Conservation (phyloP, 73 alveolate species). For the Tetrahymena malaccensis region DNA sequence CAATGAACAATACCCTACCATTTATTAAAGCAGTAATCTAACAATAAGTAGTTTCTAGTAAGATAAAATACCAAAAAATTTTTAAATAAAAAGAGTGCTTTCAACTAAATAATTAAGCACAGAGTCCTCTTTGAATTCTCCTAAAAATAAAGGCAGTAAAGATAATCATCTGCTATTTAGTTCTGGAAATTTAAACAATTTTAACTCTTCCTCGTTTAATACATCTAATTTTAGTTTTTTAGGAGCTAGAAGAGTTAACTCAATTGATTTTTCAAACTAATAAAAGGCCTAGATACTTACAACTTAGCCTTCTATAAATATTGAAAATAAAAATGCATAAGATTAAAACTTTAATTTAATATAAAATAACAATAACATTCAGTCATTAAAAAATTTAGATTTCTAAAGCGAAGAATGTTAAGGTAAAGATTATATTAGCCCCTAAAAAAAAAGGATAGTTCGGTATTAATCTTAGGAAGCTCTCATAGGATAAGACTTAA, state of each 20-base stretch:
- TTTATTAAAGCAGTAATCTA: not conserved
- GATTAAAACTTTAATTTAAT: not conserved
- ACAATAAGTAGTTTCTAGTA: not conserved
- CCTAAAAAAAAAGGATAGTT: not conserved
- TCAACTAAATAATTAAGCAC: not conserved
- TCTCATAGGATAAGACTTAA: not conserved
- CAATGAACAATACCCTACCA: not conserved
- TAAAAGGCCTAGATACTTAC: no score
- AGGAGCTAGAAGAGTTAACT: not conserved
- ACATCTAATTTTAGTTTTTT: not conserved
- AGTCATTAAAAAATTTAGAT: not conserved
- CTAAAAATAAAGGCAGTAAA: not conserved
- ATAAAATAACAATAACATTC: not conserved
- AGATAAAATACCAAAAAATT: not conserved
- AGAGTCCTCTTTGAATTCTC: not conserved
- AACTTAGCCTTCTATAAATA: not conserved
- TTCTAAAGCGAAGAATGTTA: not conserved
- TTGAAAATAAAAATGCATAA: not conserved
- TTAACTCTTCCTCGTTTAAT: not conserved
- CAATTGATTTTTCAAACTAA: not conserved
- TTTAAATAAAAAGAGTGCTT: not conserved
- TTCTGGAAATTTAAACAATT: not conserved
- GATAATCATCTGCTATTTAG: not conserved
- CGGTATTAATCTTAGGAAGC: not conserved
- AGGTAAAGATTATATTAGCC: not conserved